A percentile compares a stretch with the other conserved stretches of the same genome.
These are phyloP conservation scores for Globisporangium yorkense DNA, from an alignment of 352 stramenopile species.

Conservation along the genomic window DNA sequence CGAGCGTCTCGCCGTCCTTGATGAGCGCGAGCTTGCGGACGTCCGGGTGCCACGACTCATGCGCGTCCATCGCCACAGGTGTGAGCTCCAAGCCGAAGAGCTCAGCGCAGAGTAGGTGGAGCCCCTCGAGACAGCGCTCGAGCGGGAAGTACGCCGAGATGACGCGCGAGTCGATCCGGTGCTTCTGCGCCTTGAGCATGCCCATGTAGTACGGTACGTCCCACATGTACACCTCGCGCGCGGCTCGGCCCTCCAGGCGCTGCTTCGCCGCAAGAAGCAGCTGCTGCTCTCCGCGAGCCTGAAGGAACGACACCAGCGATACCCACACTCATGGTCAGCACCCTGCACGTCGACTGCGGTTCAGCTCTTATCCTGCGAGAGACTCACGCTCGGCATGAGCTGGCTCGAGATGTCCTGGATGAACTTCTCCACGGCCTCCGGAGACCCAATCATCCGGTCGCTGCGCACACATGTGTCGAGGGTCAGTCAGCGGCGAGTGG, in stretches of 20 bases:
- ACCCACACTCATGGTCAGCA: too few relatives aligned
- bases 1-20: conserved; percentile 53
- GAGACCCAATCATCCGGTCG: conserved; percentile 84
- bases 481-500: neutral
- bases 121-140: conserved; percentile 87
- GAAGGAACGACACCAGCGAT: too few relatives aligned
- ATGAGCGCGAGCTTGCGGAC: conserved; percentile 90
- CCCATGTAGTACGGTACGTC: conserved; percentile 94
- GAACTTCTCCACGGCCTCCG: conserved; percentile 57
- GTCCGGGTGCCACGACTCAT: conserved; percentile 88
- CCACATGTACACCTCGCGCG: conserved; percentile 85
- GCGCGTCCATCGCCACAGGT: conserved; percentile 59
- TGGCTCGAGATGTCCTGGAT: conserved; percentile 54
- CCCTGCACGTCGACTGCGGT: too few relatives aligned
- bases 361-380: too few relatives aligned
- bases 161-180: conserved; percentile 73
- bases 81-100: conserved; percentile 91
- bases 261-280: conserved; percentile 61
- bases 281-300: conserved; percentile 54
- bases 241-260: conserved; percentile 36
- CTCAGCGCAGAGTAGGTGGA: conserved; percentile 81
- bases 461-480: conserved; percentile 14
- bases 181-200: conserved; percentile 69
- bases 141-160: conserved; percentile 89
- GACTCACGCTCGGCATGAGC: conserved; percentile 64